These are phyloP conservation scores for Epichloe coenophiala DNA, from an alignment of 2,329 filamentous ascomycete genomes.

Conservation along the genomic window DNA sequence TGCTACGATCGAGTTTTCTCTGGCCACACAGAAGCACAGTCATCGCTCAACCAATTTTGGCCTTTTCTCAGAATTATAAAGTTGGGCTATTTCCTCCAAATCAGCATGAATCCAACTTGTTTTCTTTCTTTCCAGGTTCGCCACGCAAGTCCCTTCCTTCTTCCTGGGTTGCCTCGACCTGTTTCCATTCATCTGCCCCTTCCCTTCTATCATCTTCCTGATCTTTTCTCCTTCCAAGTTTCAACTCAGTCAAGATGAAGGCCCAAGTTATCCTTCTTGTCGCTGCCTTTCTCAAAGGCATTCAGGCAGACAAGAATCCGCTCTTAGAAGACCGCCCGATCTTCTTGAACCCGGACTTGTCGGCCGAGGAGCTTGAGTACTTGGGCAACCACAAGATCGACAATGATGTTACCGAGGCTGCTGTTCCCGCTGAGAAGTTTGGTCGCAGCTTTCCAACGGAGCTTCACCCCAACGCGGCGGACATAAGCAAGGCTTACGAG, in stretches of 20 bases:
- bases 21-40: too few species aligned
- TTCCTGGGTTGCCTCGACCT: not conserved
- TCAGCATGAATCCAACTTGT: not conserved
- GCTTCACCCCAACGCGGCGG: fast-evolving
- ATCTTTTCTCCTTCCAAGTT: not conserved
- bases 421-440: too few species aligned
- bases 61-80: not conserved
- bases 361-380: too few species aligned
- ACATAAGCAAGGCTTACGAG: fast-evolving
- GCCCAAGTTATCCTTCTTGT: not conserved
- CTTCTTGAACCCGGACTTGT: not conserved
- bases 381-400: too few species aligned
- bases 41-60: too few species aligned
- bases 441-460: fast-evolving
- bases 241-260: slow-evolving; percentile 1
- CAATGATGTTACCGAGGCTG: too few species aligned
- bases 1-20: too few species aligned
- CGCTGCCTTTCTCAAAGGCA: not conserved
- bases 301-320: not conserved
- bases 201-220: not conserved
- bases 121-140: not conserved
- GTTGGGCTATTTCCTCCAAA: not conserved
- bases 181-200: not conserved
- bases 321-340: too few species aligned
- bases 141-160: not conserved